Conservation (phyloP, 2,329 filamentous ascomycete genomes). For the Aspergillus sp. region DNA sequence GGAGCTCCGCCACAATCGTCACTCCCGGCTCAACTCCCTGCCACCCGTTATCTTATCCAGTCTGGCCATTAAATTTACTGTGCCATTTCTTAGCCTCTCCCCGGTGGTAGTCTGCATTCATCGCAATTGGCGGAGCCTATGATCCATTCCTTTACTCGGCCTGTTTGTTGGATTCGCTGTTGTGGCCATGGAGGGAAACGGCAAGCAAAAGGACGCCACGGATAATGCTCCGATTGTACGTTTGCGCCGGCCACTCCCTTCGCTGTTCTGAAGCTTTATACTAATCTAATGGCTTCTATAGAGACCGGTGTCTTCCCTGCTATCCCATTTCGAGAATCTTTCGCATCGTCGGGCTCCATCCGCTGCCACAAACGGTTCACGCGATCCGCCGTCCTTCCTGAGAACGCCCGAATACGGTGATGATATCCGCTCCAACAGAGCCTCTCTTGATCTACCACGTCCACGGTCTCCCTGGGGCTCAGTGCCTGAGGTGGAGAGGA, state of each 20-base stretch:
- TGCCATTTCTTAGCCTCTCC: background rate
- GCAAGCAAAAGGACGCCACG: constrained; percentile 34
- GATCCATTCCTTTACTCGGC: constrained; percentile 25
- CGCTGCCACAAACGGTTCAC: constrained; percentile 27
- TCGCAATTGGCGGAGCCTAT: constrained; percentile 27
- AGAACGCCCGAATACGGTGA: constrained; percentile 36
- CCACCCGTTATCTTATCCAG: constrained; percentile 7
- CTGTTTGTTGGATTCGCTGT: constrained; percentile 27
- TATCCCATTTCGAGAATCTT: constrained; percentile 53
- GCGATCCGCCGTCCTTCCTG: constrained; percentile 33
- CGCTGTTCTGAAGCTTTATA: background rate
- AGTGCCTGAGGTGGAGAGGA: constrained; percentile 23
- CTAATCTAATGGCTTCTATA: constrained; percentile 22
- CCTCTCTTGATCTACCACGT: constrained; percentile 47
- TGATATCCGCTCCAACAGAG: constrained; percentile 33
- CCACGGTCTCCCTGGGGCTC: constrained; percentile 42
- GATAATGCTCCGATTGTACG: constrained; percentile 43
- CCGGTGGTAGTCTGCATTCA: background rate
- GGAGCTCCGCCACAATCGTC: constrained; percentile 9
- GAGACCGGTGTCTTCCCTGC: constrained; percentile 52
- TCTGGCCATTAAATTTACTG: background rate
- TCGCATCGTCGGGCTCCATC: constrained; percentile 38
- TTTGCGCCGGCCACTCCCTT: constrained; percentile 17
- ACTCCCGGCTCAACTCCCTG: background rate
- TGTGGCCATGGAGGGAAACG: constrained; percentile 40